Evolutionary conservation across 2,329 filamentous ascomycete species (phyloP).

Genomic region (Aspergillus tubingensis): DNA sequence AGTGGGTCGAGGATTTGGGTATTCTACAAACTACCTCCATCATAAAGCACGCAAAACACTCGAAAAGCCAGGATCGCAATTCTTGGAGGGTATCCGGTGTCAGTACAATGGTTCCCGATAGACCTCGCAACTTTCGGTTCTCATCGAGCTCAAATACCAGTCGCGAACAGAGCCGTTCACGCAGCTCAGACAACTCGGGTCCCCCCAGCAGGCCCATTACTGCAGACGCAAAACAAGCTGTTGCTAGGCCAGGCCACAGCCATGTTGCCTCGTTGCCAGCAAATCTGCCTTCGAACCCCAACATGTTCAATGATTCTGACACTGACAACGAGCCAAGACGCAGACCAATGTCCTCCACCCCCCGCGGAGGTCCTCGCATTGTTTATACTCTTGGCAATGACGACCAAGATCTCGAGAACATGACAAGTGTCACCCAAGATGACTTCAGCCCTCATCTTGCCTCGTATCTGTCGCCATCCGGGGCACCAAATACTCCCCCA

Average conservation of each 20-base stretch:
- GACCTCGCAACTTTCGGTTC: neutral
- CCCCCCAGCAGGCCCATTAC: neutral
- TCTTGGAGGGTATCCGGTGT: slow-evolving; percentile 39
- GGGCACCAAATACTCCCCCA: neutral
- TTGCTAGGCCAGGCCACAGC: neutral
- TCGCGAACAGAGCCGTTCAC: slow-evolving; percentile 3
- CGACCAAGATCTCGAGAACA: neutral
- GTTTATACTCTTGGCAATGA: neutral
- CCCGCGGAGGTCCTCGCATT: neutral
- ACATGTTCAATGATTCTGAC: neutral
- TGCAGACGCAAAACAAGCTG: neutral
- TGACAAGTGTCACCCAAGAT: neutral
- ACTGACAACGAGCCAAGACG: neutral
- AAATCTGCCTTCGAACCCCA: neutral
- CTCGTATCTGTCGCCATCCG: neutral
- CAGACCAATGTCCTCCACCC: neutral
- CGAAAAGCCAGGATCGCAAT: slow-evolving; percentile 28
- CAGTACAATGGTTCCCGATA: neutral
- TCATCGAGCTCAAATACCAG: slow-evolving; percentile 1
- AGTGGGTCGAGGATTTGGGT: slow-evolving; percentile 66
- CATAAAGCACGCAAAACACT: slow-evolving; percentile 53
- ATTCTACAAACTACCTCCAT: slow-evolving; percentile 62
- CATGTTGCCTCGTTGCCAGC: neutral
- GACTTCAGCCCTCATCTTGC: neutral
- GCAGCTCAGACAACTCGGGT: neutral